These are phyloP conservation scores for Coemansia sp. DNA, from an alignment of 192 early-diverging fungal species.

Conservation along the genomic window DNA sequence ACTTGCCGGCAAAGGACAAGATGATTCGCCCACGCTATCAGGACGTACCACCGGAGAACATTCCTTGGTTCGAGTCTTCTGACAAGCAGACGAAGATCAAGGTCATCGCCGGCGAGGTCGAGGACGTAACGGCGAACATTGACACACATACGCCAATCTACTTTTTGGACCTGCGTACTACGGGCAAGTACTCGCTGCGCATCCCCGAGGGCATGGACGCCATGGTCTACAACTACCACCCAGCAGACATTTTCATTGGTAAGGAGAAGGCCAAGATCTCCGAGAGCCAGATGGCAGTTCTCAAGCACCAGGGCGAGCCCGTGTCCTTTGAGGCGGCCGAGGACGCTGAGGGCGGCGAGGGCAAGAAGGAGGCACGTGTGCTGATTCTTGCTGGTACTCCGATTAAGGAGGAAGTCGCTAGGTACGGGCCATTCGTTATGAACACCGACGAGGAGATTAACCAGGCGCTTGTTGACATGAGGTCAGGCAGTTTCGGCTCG, in stretches of 20 bases:
- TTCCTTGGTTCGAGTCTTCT: slow-evolving; percentile 62
- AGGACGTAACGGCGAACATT: slow-evolving; percentile 70
- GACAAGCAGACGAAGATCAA: slow-evolving; percentile 64
- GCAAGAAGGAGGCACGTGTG: slow-evolving; percentile 58
- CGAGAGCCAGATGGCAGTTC: slow-evolving; percentile 46
- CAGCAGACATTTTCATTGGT: slow-evolving; percentile 37
- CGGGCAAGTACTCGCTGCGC: slow-evolving; percentile 48
- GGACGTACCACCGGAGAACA: slow-evolving; percentile 67
- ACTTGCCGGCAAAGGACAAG: slow-evolving; percentile 75
- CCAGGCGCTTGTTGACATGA: slow-evolving; percentile 47
- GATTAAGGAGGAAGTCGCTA: slow-evolving; percentile 64
- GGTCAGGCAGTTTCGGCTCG: slow-evolving; percentile 42
- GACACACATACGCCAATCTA: slow-evolving; percentile 80
- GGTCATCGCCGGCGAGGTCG: slow-evolving; percentile 86
- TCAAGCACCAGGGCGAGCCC: slow-evolving; percentile 42
- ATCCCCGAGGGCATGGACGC: slow-evolving; percentile 59
- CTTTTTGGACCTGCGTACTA: slow-evolving; percentile 78
- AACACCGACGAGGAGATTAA: slow-evolving; percentile 53
- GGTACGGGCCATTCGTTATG: slow-evolving; percentile 72
- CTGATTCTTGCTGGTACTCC: slow-evolving; percentile 67
- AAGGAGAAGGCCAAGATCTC: slow-evolving; percentile 44
- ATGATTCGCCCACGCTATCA: slow-evolving; percentile 72
- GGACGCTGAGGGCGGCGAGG: slow-evolving; percentile 26
- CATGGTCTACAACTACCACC: slow-evolving; percentile 56
- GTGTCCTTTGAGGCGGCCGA: slow-evolving; percentile 47